Conservation (phyloP, 768 basidiomycete genomes). For the Rhizopogon rudus region DNA sequence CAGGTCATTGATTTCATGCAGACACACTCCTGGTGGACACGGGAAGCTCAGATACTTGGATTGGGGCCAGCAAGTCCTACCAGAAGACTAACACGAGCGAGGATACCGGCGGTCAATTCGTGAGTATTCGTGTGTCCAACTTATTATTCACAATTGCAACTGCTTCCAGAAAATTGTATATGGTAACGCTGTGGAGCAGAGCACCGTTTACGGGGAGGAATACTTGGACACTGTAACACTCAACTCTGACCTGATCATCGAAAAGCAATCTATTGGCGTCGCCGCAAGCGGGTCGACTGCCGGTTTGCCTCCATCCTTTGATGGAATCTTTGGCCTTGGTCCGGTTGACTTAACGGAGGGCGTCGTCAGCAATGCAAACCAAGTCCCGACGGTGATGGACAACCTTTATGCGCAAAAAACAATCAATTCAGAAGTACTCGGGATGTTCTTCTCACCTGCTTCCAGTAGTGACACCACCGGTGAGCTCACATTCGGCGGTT, state of each 20-base stretch:
- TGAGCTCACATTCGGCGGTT: slow-evolving; percentile 23
- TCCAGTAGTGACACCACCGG: slow-evolving; percentile 15
- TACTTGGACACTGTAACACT: slow-evolving; percentile 13
- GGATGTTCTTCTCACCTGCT: slow-evolving; percentile 26
- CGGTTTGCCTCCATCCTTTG: slow-evolving; percentile 12
- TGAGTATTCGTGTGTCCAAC: slow-evolving; percentile 3
- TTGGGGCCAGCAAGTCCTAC: slow-evolving; percentile 44
- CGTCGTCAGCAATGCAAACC: slow-evolving; percentile 9
- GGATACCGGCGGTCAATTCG: slow-evolving; percentile 27
- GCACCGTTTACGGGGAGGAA: slow-evolving; percentile 7
- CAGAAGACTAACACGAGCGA: slow-evolving; percentile 37
- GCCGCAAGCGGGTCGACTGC: slow-evolving; percentile 9
- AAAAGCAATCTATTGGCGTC: slow-evolving; percentile 32
- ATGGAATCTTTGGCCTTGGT: slow-evolving; percentile 35
- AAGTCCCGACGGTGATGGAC: slow-evolving; percentile 30
- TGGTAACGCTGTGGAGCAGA: slow-evolving; percentile 2
- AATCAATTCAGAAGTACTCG: slow-evolving; percentile 24
- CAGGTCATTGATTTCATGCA: not conserved
- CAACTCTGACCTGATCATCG: slow-evolving; percentile 10
- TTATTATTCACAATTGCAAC: not conserved
- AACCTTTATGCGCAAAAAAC: slow-evolving; percentile 26
- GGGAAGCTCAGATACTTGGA: slow-evolving; percentile 46
- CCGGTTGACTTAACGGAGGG: slow-evolving; percentile 28
- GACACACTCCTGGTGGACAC: slow-evolving; percentile 11
- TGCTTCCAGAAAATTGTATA: slow-evolving; percentile 3